phyloP scores from a whole-genome alignment of 2,329 filamentous ascomycete species.

The Colletotrichum agaves region DNA sequence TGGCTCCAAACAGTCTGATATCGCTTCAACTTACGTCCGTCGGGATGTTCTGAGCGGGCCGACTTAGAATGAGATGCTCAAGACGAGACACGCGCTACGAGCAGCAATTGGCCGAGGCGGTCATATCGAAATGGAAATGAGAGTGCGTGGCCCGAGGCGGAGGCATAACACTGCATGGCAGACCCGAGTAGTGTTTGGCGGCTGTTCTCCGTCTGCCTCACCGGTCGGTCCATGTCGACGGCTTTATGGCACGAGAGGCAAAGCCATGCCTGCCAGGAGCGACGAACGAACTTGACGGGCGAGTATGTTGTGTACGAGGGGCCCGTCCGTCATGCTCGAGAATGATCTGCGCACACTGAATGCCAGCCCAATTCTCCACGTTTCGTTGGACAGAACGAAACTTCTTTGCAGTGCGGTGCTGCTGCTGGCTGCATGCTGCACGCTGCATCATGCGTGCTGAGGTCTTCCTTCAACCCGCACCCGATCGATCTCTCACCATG shows the following conservation, averaged over 20 bases:
- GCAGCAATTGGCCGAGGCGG: neutral
- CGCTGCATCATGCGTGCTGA: neutral
- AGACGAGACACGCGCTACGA: neutral
- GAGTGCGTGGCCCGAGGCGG: neutral
- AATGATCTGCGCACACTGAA: conserved; percentile 10
- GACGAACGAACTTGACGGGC: neutral
- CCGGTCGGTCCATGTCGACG: neutral
- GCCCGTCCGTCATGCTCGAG: neutral
- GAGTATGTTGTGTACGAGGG: neutral
- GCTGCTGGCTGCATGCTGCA: neutral
- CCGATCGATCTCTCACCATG: neutral
- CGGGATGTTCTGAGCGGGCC: conserved; percentile 21
- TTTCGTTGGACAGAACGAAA: neutral
- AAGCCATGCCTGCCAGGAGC: conserved; percentile 6
- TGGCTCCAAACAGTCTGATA: conserved; percentile 12
- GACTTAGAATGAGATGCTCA: conserved; percentile 15
- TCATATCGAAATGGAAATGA: neutral
- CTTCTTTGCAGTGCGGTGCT: neutral
- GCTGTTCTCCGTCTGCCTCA: neutral
- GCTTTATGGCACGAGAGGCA: conserved; percentile 2
- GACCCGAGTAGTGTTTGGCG: conserved; percentile 4
- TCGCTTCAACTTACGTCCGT: conserved; percentile 12
- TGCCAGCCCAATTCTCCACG: neutral
- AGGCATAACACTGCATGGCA: conserved; percentile 9
- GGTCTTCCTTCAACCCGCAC: neutral